These are phyloP conservation scores for Trematosphaeria pertusa DNA, from an alignment of 2,329 filamentous ascomycete genomes.

Conservation along the genomic window DNA sequence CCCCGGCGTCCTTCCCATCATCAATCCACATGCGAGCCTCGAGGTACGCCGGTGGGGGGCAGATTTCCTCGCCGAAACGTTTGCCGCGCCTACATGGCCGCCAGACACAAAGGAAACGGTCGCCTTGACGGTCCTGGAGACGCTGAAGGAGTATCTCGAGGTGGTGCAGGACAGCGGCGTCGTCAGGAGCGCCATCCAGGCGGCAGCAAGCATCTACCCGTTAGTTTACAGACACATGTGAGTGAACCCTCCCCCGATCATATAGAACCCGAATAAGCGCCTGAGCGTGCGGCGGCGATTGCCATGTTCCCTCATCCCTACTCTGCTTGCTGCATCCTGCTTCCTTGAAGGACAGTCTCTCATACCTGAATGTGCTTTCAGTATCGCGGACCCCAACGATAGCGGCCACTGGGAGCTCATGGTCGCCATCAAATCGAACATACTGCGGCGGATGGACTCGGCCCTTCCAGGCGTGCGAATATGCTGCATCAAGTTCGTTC, in stretches of 20 bases:
- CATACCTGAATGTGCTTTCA: constrained; percentile 55
- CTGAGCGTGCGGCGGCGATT: neutral
- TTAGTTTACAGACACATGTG: constrained; percentile 94
- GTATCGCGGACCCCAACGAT: constrained; percentile 87
- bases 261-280: neutral
- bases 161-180: constrained; percentile 77
- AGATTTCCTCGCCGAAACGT: constrained; percentile 94
- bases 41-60: constrained; percentile 94
- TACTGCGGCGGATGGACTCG: constrained; percentile 86
- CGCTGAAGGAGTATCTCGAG: constrained; percentile 62
- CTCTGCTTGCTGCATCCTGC: constrained; percentile 18
- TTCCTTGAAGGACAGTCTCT: constrained; percentile 36
- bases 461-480: constrained; percentile 79
- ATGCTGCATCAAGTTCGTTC: constrained; percentile 97
- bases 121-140: constrained; percentile 78
- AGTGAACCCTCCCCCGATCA: constrained; percentile 54
- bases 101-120: constrained; percentile 80
- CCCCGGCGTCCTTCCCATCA: constrained; percentile 89
- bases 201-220: constrained; percentile 90
- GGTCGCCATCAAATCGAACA: constrained; percentile 84
- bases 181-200: constrained; percentile 84
- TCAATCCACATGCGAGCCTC: constrained; percentile 68
- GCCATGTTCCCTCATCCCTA: too few species aligned
- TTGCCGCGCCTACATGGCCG: constrained; percentile 85
- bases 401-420: constrained; percentile 85